Percentiles rank a stretch among this genome's conserved stretches.
These are phyloP conservation scores for Lentinula detonsa DNA, from an alignment of 768 basidiomycete species.

Conservation along the genomic window DNA sequence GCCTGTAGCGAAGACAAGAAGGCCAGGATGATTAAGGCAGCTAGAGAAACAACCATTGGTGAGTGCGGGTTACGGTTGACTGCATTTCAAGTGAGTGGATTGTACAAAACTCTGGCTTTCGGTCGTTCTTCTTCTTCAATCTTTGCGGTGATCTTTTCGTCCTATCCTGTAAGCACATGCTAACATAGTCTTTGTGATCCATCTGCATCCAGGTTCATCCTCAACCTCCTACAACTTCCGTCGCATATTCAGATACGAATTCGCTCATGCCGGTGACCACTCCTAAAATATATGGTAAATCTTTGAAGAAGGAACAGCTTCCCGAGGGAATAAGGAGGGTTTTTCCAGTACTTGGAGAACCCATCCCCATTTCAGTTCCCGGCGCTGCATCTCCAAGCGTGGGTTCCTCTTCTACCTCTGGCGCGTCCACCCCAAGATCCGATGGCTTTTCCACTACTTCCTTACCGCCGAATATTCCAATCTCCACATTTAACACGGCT, in stretches of 20 bases:
- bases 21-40: conserved; percentile 67
- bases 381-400: neutral
- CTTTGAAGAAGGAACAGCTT: conserved; percentile 62
- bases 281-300: conserved; percentile 74
- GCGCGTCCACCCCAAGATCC: neutral
- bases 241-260: conserved; percentile 52
- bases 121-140: neutral
- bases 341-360: conserved; percentile 48
- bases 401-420: neutral
- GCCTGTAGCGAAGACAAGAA: conserved; percentile 56
- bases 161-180: too few relatives aligned
- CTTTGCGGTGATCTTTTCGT: too few relatives aligned
- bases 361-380: neutral
- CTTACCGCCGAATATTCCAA: neutral
- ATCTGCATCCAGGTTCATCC: conserved; percentile 1
- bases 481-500: conserved; percentile 10
- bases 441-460: neutral
- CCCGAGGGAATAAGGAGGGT: conserved; percentile 72
- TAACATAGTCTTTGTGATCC: neutral
- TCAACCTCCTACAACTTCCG: neutral
- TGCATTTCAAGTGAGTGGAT: conserved; percentile 73
- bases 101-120: too few relatives aligned
- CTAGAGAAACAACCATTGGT: conserved; percentile 62
- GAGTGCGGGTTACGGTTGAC: conserved; percentile 80
- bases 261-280: conserved; percentile 50